Evolutionary conservation across 192 early-diverging fungal genomes (phyloP), one percentile per base, ranked within the genome.

Genomic region (Umbelopsis sp.): DNA sequence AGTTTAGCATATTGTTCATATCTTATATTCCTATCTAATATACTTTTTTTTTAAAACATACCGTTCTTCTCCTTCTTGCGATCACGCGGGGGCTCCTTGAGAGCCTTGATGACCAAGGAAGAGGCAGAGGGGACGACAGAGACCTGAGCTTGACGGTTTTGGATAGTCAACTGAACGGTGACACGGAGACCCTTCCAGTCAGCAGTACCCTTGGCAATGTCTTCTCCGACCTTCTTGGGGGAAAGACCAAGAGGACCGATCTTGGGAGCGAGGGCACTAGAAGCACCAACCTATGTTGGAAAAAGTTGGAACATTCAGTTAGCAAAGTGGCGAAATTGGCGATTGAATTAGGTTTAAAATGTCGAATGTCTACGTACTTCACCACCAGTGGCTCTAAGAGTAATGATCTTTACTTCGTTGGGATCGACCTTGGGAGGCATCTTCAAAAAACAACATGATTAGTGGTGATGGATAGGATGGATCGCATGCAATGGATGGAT

Each of bases 1-100:
- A 41, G 37, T 41, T 41, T 6, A 41, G 37, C 37, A 6, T 0
- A 6, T 41, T 6, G 5, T 41, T 10, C 37, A 10, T 41, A 1
- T 6, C 37, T 41, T 41, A 41, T 41, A 3, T 41, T 41, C 37
- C 37, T 6, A 9, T 41, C 5, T 9, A 6, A 4, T 10, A 1
- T 61, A 30, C 3, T 30, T 30, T 30, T 30, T 30, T 30, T 30
- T 30, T 16, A 49, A 20, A 41, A 49, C 66, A 27, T 68, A 68
- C 66, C 96, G 93, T 99, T 99, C 94, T 99, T 99, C 85, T 99
- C 97, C 95, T 99, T 99, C 93, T 99, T 99, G 84, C 91, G 87
- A 85, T 99, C 97, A 71, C 97, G 86, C 45, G 90, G 88, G 52
- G 96, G 92, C 87, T 99, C 97, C 91, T 97, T 98, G 55, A 99